Conservation (phyloP, 2,329 filamentous ascomycete species). For the Drechslerella stenobrocha region DNA sequence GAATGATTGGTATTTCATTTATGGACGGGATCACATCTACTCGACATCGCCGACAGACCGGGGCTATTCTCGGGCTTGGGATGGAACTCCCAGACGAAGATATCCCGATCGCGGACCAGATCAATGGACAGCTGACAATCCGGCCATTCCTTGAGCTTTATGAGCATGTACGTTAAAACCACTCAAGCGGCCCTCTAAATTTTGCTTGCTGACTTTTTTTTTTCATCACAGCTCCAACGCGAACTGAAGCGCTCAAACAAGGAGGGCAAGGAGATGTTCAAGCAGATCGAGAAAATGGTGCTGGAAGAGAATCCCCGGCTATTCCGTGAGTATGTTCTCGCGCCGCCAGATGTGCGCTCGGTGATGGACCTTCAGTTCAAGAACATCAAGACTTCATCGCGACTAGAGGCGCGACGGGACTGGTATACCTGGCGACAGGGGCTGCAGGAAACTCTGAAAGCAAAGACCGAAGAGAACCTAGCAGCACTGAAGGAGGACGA, state of each 20-base stretch:
- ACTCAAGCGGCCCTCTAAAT: not conserved
- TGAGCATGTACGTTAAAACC: slow-evolving; percentile 70
- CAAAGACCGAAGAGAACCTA: slow-evolving; percentile 74
- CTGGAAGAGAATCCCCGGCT: slow-evolving; percentile 86
- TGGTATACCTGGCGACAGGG: slow-evolving; percentile 99
- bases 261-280: slow-evolving; percentile 84
- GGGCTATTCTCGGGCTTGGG: slow-evolving; percentile 44
- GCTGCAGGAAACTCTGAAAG: slow-evolving; percentile 76
- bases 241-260: slow-evolving; percentile 97
- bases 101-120: slow-evolving; percentile 60
- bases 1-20: slow-evolving; percentile 94
- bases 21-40: slow-evolving; percentile 93
- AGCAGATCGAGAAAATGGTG: slow-evolving; percentile 85
- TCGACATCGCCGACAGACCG: slow-evolving; percentile 68
- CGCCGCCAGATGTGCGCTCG: slow-evolving; percentile 76
- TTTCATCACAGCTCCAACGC: slow-evolving; percentile 67
- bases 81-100: slow-evolving; percentile 56
- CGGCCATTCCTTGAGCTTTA: slow-evolving; percentile 92
- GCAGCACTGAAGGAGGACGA: slow-evolving; percentile 78
- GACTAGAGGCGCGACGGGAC: slow-evolving; percentile 87
- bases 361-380: slow-evolving; percentile 97
- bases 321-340: slow-evolving; percentile 87
- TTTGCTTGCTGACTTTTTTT: slow-evolving; percentile 15
- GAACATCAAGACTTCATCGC: slow-evolving; percentile 90
- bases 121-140: slow-evolving; percentile 86